phyloP scores from a whole-genome alignment of 768 basidiomycete species.

The Boletus bicolor region DNA sequence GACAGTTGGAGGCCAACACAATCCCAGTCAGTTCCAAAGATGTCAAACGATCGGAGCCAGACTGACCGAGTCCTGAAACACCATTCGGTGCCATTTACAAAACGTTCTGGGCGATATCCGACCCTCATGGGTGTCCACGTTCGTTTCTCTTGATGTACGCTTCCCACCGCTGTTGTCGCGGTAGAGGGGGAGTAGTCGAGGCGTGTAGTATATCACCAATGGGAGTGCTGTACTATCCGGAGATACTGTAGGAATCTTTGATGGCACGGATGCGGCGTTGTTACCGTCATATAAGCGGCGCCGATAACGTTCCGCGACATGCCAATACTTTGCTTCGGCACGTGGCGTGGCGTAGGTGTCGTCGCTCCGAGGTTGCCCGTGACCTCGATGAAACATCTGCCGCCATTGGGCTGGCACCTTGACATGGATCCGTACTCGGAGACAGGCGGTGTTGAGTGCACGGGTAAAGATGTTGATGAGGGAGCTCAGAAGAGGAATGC shows the following conservation, averaged over 20 bases:
- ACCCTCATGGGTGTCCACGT: slow-evolving; percentile 23
- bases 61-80: slow-evolving; percentile 40
- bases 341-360: slow-evolving; percentile 20
- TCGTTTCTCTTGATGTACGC: background rate
- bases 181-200: slow-evolving; percentile 40
- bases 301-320: slow-evolving; percentile 25
- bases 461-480: slow-evolving; percentile 13
- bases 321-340: slow-evolving; percentile 33
- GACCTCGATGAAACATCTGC: background rate
- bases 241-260: slow-evolving; percentile 3
- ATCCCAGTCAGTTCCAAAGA: background rate
- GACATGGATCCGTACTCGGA: slow-evolving; percentile 13
- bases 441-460: slow-evolving; percentile 15
- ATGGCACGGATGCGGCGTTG: background rate
- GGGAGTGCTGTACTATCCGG: slow-evolving; percentile 10
- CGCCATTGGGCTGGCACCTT: slow-evolving; percentile 9
- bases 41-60: background rate
- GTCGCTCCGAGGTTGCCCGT: background rate
- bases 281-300: slow-evolving; percentile 27
- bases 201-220: slow-evolving; percentile 33
- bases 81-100: slow-evolving; percentile 49
- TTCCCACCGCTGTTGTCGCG: slow-evolving; percentile 19
- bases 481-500: background rate
- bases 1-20: background rate
- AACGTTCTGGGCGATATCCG: slow-evolving; percentile 34